A percentile compares a stretch with the other conserved stretches of the same genome.
Conservation (phyloP, 768 basidiomycete genomes). For the Kwoniella dejecticola region DNA sequence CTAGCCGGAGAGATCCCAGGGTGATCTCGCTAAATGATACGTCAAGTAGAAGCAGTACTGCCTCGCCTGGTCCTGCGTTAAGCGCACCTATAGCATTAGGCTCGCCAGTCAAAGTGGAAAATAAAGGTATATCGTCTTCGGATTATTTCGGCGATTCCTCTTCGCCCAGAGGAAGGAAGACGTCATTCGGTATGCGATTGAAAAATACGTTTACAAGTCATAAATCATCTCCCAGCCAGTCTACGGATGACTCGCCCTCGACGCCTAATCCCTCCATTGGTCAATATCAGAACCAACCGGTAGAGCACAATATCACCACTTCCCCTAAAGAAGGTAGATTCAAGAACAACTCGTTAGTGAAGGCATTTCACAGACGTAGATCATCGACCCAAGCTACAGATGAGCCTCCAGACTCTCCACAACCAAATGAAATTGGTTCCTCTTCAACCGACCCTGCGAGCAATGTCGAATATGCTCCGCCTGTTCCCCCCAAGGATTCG, state of each 20-base stretch:
- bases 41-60: neutral
- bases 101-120: constrained; percentile 7
- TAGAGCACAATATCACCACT: constrained; percentile 1
- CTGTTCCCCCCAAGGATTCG: constrained; percentile 28
- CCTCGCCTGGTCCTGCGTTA: constrained; percentile 14
- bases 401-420: constrained; percentile 12
- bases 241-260: constrained; percentile 5
- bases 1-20: neutral
- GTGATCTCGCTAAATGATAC: constrained; percentile 6
- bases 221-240: neutral
- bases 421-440: constrained; percentile 12
- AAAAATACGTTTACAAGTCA: constrained; percentile 13
- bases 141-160: constrained; percentile 15
- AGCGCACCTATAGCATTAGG: constrained; percentile 15
- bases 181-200: constrained; percentile 18
- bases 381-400: constrained; percentile 12
- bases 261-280: neutral
- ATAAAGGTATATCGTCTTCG: constrained; percentile 19
- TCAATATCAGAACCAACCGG: neutral
- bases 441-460: neutral
- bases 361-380: constrained; percentile 23
- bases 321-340: constrained; percentile 21
- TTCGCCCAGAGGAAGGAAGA: constrained; percentile 15
- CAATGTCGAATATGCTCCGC: constrained; percentile 12
- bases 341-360: constrained; percentile 21